Base-by-base conservation (phyloP, 2,329 filamentous ascomycete species). In the Fusarium dlaminii region DNA sequence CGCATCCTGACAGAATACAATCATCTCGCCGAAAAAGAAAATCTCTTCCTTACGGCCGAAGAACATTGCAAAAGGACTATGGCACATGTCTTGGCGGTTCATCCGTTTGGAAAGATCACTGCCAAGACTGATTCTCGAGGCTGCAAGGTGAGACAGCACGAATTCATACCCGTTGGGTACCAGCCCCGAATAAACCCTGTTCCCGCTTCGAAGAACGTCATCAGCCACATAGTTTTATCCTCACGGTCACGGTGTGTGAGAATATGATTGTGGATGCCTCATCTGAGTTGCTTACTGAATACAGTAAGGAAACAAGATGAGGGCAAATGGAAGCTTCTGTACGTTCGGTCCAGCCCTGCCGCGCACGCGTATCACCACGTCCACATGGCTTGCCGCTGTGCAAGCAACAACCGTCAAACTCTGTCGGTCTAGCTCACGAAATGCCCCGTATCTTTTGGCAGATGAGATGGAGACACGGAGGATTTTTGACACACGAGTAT, bases 331-430 rank as follows among this genome's bases (percentile, higher is more conserved):
- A 51, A 63, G 17, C 40, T 40, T 61, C 60, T 68, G 30, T 61
- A 29, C 42, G 20, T 67, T 30, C 46, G 36, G 34, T 13, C 66
- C 40, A 70, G 54, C 66, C 60, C 48, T 70, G 68, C 51, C 45
- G 51, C 56, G 58, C 54, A 56, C 45, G 66, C 68, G 51, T 67
- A 52, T 63, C 57, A 63, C 29, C 68, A 59, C 32, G 42, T 51
- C 69, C 68, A 72, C 57, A 72, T 72, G 68, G 69, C 63, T 55
- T 72, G 43, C 57, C 63, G 57, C 57, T 68, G 63, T 63, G 54
- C 51, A 63, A 67, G 42, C 49, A 62, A 30, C 32, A 52, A 43
- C 39, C 51, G 22, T 43, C 62, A 43, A 67, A 71, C 36, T 71
- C 30, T 63, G 68, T 58, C 40, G 5, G 36, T n/a, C 24, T 70